Evolutionary conservation across 2,329 filamentous ascomycete genomes (phyloP), one percentile per base, ranked within the genome.

Genomic region (Fonsecaea erecta): DNA sequence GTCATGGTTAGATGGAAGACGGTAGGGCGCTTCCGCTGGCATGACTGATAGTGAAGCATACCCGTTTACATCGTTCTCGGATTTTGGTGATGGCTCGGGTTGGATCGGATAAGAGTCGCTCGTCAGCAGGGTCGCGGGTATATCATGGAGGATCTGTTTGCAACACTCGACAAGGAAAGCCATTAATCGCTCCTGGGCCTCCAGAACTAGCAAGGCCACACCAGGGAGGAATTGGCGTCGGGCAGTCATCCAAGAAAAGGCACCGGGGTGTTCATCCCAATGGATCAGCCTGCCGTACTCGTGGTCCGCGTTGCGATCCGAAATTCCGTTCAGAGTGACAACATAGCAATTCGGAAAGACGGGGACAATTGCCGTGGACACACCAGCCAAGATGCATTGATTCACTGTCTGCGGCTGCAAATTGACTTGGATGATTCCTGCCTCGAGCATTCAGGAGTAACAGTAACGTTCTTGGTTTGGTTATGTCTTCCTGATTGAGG

Each of bases 401-500:
- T 3, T 76, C 75, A 11, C 72, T 66, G 67, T 88, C 85, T 0
- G 78, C 77, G 0, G 71, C 75, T 0, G 82, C 81, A 68, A 88
- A 88, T 0, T 72, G 66, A 7, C 75, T 71, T 0, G 85, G 85
- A 0, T 71, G 64, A 61, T 85, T 70, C 0, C 82, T 79, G 4
- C 78, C 84, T 6, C 86, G 78, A 0, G 84, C 74, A 61, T 86
- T 84, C 11, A 89, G 71, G 21, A 88, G 75, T 6, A 88, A 72
- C 0, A 79, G 76, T 8, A 88, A 70, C 0, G 74, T 64, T 54
- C 80, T 82, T 0, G 78, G 72, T 24, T 80, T 76, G 0, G 70
- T 58, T 0, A 88, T 75, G 68, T 88, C 85, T 61, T 88, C 83
- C 46, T 84, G 76, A 68, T 88, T 88, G 71, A 88, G 81, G 52